These are phyloP conservation scores for Ustilago lituana DNA, from an alignment of 1,284 basidiomycete species.

Conservation along the genomic window DNA sequence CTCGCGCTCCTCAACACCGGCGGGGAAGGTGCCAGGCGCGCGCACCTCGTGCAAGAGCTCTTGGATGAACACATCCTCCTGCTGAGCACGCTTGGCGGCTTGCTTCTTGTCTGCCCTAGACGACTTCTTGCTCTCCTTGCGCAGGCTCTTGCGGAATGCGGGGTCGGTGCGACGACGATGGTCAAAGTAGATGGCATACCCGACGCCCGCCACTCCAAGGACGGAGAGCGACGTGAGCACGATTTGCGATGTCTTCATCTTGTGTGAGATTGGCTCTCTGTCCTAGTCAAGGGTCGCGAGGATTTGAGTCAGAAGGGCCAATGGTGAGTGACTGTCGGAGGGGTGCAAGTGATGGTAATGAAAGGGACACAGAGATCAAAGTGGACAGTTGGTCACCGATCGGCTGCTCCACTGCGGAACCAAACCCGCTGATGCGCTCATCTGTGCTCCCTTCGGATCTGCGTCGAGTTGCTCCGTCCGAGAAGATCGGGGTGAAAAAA, in stretches of 20 bases:
- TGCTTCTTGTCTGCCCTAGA: slow-evolving; percentile 73
- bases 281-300: not conserved
- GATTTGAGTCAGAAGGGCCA: too few species aligned
- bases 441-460: not conserved
- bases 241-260: slow-evolving; percentile 51
- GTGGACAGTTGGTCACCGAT: not conserved
- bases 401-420: slow-evolving; percentile 4
- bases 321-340: too few species aligned
- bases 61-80: slow-evolving; percentile 54
- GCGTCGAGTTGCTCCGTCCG: not conserved
- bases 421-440: slow-evolving; percentile 19
- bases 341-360: too few species aligned
- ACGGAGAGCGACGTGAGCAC: slow-evolving; percentile 50
- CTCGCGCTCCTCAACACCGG: slow-evolving; percentile 73
- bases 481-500: slow-evolving; percentile 10
- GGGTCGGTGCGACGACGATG: slow-evolving; percentile 88
- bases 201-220: slow-evolving; percentile 54
- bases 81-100: slow-evolving; percentile 64
- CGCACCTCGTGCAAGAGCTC: slow-evolving; percentile 50
- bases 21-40: slow-evolving; percentile 69
- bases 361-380: not conserved
- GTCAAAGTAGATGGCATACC: slow-evolving; percentile 80
- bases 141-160: slow-evolving; percentile 87
- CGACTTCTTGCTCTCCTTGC: slow-evolving; percentile 74
- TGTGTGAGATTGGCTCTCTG: slow-evolving; percentile 2